Base-by-base conservation (phyloP, 345 rosid species). In the Aegle marmelos region DNA sequence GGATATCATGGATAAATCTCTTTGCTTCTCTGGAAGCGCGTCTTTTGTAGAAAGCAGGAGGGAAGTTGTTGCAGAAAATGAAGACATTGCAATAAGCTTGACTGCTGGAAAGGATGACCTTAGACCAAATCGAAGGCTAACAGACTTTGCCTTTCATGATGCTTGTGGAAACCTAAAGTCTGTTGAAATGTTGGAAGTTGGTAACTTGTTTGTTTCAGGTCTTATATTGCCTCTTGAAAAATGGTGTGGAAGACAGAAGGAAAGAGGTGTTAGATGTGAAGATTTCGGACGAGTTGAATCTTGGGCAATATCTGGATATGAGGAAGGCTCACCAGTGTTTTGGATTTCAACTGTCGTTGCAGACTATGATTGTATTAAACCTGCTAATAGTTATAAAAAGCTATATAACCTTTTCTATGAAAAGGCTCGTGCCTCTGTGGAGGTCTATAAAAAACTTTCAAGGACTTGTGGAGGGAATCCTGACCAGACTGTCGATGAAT, bases 261-360 rank as follows among this genome's bases (percentile, higher is more conserved):
- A 68, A 13, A 84, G 68, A 28, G 88, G 91, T 58, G 83, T 87
- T 27, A 78, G 85, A 79, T 90, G 92, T n/a, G 72, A 81, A 21
- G 85, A 82, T 3, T 90, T 86, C 67, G 92, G 89, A 21, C 81
- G 89, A 19, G 70, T 88, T 2, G 90, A 91, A 79, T n/a, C 82
- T 2, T 92, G 95, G 95, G 56, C 72, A 61, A 90, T 92, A 21
- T 88, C 97, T 45, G 97, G 95, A 1, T 92, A 86, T 30, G 95
- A 90, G 78, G 92, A 87, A 54, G 95, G 92, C 11, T 84, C 75
- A 0, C 92, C 91, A 0, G 87, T 89, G 14, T 63, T 92, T 13
- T 91, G 91, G 97, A 64, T 92, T 17, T 86, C 92, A 0, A 92
- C 93, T 4, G 87, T 83, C 2, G 21, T 74, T 62, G 91, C 93